Evolutionary conservation across 768 basidiomycete species (phyloP), one percentile per base, ranked within the genome.

Genomic region (Lepiota venenata): DNA sequence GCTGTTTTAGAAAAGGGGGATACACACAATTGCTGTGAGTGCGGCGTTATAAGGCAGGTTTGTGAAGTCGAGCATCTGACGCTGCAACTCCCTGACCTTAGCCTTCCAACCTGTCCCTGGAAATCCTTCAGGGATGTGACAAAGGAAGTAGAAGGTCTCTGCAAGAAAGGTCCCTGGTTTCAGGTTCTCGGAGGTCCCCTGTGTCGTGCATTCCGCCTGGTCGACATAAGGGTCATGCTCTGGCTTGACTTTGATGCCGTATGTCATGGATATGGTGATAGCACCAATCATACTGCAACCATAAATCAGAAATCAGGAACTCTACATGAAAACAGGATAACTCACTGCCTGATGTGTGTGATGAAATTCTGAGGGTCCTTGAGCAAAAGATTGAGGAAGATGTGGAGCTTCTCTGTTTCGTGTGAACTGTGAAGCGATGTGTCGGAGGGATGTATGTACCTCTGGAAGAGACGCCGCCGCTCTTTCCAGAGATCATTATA

Each of bases 81-180:
- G 8, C 8, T 9, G 8, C 35, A 52, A 11, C 42, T 48, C 36
- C 12, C 27, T 41, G 15, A 48, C 78, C 55, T 69, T 68, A 27
- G 58, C 47, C 60, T 78, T 74, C 69, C 79, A 80, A 0, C 56
- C 55, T 10, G 76, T 75, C 9, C 78, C 78, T 3, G 78, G 79
- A 47, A 78, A 61, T 77, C 79, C 78, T n/a, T 67, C 60, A 2
- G 79, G 78, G 37, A 80, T 61, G 47, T 76, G 61, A 39, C 69
- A 69, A 56, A 80, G 69, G 72, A 44, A 7, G 25, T 27, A 21
- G 2, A 56, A 53, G 14, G 55, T 39, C 41, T 66, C 63, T 9
- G 62, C 65, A 3, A 58, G 49, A 27, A 58, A 63, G 5, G 45
- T 29, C 4, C 45, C 45, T 3, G 25, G 45, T 2, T 4, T 32